Evolutionary conservation across 768 basidiomycete genomes (phyloP).

Genomic region (Lentinula boryana): DNA sequence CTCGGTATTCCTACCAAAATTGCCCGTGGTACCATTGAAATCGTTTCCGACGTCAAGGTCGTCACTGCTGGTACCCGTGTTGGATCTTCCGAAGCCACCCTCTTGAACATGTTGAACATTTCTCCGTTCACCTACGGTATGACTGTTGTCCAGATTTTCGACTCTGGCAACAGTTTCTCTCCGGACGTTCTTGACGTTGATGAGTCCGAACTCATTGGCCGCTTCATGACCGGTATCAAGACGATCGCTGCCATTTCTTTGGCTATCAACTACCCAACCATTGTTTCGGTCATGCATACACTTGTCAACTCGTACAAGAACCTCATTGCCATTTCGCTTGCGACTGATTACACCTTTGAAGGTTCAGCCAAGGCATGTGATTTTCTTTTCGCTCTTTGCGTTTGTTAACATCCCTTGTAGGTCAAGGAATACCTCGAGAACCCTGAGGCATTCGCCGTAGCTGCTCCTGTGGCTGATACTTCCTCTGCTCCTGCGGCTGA

Average conservation of each 20-base stretch:
- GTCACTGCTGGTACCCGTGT: conserved; percentile 89
- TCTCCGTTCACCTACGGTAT: conserved; percentile 99
- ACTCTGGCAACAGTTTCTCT: conserved; percentile 88
- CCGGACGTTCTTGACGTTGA: conserved; percentile 89
- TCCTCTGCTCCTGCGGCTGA: conserved; percentile 52
- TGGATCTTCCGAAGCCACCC: conserved; percentile 93
- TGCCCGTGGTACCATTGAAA: conserved; percentile 99
- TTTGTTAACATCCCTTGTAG: conserved; percentile 32
- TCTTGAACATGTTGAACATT: conserved; percentile 99
- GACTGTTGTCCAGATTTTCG: conserved; percentile 96
- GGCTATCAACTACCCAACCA: conserved; percentile 92
- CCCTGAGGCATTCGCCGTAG: conserved; percentile 94
- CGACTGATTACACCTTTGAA: conserved; percentile 93
- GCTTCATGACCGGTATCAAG: conserved; percentile 91
- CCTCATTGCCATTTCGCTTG: conserved; percentile 80
- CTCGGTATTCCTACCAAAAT: conserved; percentile 99
- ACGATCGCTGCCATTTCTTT: conserved; percentile 94
- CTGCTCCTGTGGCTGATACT: conserved; percentile 57
- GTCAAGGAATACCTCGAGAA: conserved; percentile 96
- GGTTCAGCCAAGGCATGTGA: conserved; percentile 81
- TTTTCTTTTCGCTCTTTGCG: conserved; percentile 8
- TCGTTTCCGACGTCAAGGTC: conserved; percentile 94
- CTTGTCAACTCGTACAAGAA: conserved; percentile 99
- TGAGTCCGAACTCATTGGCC: conserved; percentile 84
- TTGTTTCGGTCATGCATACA: conserved; percentile 90